These are phyloP conservation scores for Geotrichum fermentans DNA, from an alignment of 1,139 yeast genomes.

Conservation along the genomic window DNA sequence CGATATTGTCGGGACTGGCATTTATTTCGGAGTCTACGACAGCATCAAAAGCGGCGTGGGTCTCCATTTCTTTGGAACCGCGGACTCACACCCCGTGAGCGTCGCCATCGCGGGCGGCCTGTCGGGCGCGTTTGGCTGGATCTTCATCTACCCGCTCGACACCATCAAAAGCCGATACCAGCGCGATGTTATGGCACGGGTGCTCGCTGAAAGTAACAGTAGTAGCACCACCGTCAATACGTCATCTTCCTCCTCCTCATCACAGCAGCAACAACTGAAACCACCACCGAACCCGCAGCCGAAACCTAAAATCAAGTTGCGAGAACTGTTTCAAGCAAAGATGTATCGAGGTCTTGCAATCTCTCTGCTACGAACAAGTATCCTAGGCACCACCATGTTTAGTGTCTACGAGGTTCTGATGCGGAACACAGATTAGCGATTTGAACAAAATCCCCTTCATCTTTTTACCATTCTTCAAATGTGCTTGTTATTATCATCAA, in stretches of 20 bases:
- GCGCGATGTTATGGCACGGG: conserved; percentile 62
- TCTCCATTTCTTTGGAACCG: conserved; percentile 32
- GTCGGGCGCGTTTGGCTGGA: conserved; percentile 73
- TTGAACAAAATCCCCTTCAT: too few relatives aligned
- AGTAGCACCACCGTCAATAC: conserved; percentile 34
- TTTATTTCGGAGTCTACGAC: conserved; percentile 73
- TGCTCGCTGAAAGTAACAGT: conserved; percentile 23
- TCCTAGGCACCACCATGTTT: conserved; percentile 73
- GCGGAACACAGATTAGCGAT: conserved; percentile 19
- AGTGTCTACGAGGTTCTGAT: conserved; percentile 58
- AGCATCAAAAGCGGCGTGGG: conserved; percentile 46
- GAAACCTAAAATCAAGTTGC: conserved; percentile 22
- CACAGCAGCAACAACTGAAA: too few relatives aligned
- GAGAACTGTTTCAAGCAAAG: conserved; percentile 36
- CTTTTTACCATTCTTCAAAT: too few relatives aligned
- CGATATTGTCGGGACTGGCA: conserved; percentile 66
- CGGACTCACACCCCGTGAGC: conserved; percentile 38
- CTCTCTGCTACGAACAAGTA: conserved; percentile 62
- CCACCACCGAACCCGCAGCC: too few relatives aligned
- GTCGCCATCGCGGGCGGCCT: conserved; percentile 70
- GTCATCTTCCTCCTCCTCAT: conserved; percentile 26
- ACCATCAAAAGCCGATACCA: conserved; percentile 73
- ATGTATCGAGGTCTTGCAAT: conserved; percentile 77
- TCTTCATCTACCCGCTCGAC: conserved; percentile 71
- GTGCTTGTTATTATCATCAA: too few relatives aligned